These are phyloP conservation scores for Gossypium anomalum DNA, from an alignment of 345 rosid genomes.

Conservation along the genomic window DNA sequence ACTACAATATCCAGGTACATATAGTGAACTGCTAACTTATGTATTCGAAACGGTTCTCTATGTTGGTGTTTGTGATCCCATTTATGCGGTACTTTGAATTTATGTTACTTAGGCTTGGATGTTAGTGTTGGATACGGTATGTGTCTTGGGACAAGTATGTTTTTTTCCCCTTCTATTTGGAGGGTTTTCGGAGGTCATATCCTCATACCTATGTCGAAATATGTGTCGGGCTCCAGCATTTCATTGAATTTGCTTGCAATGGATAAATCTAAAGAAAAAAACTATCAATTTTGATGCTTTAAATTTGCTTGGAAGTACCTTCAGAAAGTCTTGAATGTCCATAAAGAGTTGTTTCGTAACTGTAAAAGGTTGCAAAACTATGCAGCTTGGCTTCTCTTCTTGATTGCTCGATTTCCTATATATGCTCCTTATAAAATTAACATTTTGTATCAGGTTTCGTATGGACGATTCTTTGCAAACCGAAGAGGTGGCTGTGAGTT, in stretches of 20 bases:
- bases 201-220: neutral
- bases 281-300: neutral
- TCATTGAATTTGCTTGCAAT: neutral
- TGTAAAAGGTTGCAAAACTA: neutral
- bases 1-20: constrained; percentile 55
- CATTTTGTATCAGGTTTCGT: constrained; percentile 39
- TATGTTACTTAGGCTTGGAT: neutral
- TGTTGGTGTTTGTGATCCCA: neutral
- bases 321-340: neutral
- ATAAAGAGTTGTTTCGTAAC: neutral
- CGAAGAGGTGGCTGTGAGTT: constrained; percentile 43
- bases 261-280: neutral
- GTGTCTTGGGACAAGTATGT: neutral
- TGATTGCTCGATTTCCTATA: neutral
- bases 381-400: neutral
- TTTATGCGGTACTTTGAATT: neutral
- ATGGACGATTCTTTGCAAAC: constrained; percentile 55
- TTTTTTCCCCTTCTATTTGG: neutral
- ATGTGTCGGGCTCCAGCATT: neutral
- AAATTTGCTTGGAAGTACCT: neutral
- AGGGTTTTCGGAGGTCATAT: neutral
- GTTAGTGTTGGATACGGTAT: neutral
- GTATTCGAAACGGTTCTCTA: neutral
- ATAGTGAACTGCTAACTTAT: neutral
- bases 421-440: neutral